phyloP scores from a whole-genome alignment of 192 early-diverging fungal genomes.

The Chytriomyces sp. region DNA sequence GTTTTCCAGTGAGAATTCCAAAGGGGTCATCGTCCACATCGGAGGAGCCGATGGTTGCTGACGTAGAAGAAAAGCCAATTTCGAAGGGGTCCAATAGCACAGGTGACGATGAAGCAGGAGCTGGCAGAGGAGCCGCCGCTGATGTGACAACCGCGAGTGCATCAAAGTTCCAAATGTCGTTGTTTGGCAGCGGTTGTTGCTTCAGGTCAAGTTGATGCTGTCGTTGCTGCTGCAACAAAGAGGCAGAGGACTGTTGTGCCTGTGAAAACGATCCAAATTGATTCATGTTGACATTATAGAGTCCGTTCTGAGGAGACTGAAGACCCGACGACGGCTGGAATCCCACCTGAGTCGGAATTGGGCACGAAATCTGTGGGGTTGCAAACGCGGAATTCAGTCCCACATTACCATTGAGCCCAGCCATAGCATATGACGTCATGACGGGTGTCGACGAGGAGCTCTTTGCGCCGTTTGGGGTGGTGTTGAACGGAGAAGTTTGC shows the following conservation, averaged over 20 bases:
- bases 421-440: neutral
- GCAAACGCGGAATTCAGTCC: neutral
- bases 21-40: slow-evolving; percentile 10
- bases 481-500: neutral
- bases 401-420: no score
- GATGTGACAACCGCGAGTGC: neutral
- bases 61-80: neutral
- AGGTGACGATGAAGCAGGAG: neutral
- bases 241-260: neutral
- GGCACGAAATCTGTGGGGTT: no score
- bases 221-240: neutral
- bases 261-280: neutral
- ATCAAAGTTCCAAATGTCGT: slow-evolving; percentile 29
- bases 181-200: neutral
- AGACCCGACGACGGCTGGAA: neutral
- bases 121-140: neutral
- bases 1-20: slow-evolving; percentile 17
- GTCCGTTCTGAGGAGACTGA: neutral
- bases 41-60: neutral
- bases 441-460: neutral
- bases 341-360: no score
- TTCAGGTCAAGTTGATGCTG: neutral
- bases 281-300: neutral
- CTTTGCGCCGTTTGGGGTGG: neutral
- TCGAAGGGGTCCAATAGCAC: slow-evolving; percentile 3